phyloP scores from a whole-genome alignment of 257 asterid genomes.

The Solanum habrochaites region DNA sequence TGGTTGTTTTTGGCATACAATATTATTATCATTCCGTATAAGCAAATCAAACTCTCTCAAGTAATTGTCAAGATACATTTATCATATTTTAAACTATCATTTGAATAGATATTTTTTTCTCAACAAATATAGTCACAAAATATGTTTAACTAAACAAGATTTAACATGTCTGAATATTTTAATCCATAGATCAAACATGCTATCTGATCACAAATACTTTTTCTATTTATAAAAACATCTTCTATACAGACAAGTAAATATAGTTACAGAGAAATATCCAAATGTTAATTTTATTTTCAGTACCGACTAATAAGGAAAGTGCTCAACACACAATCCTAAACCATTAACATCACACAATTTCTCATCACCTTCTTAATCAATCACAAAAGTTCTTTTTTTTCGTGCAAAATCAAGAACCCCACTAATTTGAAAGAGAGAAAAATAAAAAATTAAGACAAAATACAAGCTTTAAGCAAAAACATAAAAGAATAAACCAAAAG shows the following conservation, averaged over 20 bases:
- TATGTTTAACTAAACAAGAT: not conserved
- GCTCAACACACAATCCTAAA: not conserved
- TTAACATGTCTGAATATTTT: not conserved
- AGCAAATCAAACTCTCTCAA: not conserved
- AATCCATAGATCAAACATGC: not conserved
- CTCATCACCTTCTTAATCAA: not conserved
- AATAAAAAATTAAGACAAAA: not conserved
- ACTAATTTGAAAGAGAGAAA: not conserved
- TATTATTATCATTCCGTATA: not conserved
- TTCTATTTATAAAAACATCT: no score
- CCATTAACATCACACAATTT: not conserved
- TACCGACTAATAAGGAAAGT: not conserved
- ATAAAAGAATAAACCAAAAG: slow-evolving; percentile 14
- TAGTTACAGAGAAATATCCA: not conserved
- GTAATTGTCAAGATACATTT: not conserved
- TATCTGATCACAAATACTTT: not conserved
- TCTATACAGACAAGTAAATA: not conserved
- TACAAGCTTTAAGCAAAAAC: not conserved
- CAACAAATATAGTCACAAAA: not conserved
- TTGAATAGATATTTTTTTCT: not conserved
- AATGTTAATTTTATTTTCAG: no score
- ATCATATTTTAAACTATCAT: not conserved
- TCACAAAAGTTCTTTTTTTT: not conserved
- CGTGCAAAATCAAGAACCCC: not conserved
- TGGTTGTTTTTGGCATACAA: not conserved